phyloP scores from a whole-genome alignment of 148 eudicot genomes.

The Nepenthes gracilis region DNA sequence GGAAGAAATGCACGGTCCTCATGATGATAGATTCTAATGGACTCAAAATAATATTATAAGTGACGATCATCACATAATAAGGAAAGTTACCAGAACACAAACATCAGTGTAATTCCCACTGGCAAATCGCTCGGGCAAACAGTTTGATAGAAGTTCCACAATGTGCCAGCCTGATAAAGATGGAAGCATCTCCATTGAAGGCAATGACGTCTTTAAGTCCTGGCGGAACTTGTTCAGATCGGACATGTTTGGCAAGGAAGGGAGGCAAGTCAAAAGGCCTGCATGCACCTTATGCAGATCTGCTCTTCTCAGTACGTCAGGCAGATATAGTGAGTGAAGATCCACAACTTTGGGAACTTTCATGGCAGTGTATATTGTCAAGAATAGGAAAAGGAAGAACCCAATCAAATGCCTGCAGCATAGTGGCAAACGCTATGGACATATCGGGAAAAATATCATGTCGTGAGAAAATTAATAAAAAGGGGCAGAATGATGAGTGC shows the following conservation, averaged over 20 bases:
- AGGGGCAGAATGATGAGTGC: no score
- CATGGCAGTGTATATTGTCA: constrained; percentile 82
- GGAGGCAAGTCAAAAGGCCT: constrained; percentile 62
- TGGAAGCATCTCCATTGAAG: constrained; percentile 29
- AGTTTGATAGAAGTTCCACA: constrained; percentile 55
- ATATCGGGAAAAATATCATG: no score
- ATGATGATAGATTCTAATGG: background rate
- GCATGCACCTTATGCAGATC: constrained; percentile 58
- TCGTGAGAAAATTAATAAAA: no score
- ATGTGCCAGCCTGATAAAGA: constrained; percentile 56
- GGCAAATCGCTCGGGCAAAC: constrained; percentile 69
- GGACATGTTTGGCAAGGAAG: constrained; percentile 65
- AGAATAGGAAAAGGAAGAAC: constrained; percentile 74
- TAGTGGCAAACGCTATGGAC: background rate
- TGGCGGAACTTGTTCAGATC: constrained; percentile 47
- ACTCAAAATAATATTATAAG: constrained; percentile 1
- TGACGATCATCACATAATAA: background rate
- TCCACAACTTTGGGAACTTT: constrained; percentile 70
- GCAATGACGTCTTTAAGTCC: constrained; percentile 44
- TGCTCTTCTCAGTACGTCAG: constrained; percentile 51
- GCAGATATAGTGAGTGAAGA: constrained; percentile 43
- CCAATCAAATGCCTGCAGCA: constrained; percentile 91
- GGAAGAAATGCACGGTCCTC: no score
- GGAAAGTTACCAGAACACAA: constrained; percentile 50
- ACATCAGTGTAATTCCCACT: constrained; percentile 58